Conservation (phyloP, 306 rosid species). For the barrel medic (Medicago truncatula) region DNA sequence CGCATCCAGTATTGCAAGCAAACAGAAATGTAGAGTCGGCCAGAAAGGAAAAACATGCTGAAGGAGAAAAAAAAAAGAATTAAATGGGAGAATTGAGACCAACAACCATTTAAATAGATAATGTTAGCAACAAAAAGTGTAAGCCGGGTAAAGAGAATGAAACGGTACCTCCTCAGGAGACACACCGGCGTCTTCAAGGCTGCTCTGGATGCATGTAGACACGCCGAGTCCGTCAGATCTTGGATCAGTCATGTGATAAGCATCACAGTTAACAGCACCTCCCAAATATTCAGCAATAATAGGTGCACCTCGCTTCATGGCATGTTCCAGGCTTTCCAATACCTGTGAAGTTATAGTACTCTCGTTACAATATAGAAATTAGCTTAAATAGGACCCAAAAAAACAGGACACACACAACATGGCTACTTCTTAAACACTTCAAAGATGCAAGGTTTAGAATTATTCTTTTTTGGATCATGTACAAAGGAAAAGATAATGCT, state of each 20-base stretch:
- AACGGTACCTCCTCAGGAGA: constrained; percentile 91
- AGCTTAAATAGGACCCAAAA: background rate
- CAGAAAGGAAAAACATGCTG: background rate
- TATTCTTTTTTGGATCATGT: background rate
- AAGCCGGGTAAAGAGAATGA: constrained; percentile 4
- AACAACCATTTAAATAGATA: background rate
- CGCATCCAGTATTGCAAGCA: constrained; percentile 8
- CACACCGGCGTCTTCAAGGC: constrained; percentile 97
- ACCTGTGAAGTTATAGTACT: constrained; percentile 54
- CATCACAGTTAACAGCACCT: constrained; percentile 98
- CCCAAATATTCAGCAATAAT: constrained; percentile 97
- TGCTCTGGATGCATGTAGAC: constrained; percentile 88
- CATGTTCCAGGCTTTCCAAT: constrained; percentile 97
- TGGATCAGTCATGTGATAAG: constrained; percentile 98
- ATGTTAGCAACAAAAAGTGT: background rate
- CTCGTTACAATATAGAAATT: constrained; percentile 13
- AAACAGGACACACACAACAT: constrained; percentile 4
- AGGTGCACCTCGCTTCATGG: constrained; percentile 94
- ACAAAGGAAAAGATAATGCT: background rate
- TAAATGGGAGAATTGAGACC: constrained; percentile 10
- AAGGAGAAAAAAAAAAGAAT: background rate
- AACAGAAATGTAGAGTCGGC: constrained; percentile 9
- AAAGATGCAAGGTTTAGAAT: background rate
- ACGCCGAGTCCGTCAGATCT: constrained; percentile 99
- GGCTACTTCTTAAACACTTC: background rate